Conservation (phyloP, 108 stramenopile genomes). For the Aurantiochytrium sp. region DNA sequence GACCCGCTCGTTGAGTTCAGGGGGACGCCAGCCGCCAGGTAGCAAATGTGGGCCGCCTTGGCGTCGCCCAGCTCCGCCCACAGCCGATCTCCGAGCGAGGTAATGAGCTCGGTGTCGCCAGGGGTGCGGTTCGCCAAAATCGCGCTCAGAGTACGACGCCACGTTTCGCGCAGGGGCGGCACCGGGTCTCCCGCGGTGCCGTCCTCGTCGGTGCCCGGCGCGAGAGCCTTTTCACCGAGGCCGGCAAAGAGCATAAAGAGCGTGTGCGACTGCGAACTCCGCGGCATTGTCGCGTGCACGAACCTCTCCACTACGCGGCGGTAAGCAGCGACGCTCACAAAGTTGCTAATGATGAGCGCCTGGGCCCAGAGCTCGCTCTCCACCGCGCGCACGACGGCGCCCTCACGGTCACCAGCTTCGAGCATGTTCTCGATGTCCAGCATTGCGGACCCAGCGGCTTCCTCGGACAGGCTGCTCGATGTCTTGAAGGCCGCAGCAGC, state of each 20-base stretch:
- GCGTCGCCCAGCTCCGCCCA: not conserved
- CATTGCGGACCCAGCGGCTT: not conserved
- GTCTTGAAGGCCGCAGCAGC: not conserved
- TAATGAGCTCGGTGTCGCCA: not conserved
- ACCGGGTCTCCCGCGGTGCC: not conserved
- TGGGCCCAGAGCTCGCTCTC: constrained; percentile 27
- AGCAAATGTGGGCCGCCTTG: not conserved
- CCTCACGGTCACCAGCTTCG: not conserved
- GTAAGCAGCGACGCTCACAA: constrained; percentile 6
- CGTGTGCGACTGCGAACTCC: not conserved
- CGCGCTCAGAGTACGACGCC: not conserved
- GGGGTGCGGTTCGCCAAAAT: constrained; percentile 21
- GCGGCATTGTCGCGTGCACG: not conserved
- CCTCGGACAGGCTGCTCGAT: not conserved
- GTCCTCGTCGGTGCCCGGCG: not conserved
- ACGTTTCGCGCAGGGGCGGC: not conserved
- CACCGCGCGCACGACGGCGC: not conserved
- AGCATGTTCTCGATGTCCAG: not conserved
- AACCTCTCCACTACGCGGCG: not conserved
- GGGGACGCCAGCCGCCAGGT: not conserved
- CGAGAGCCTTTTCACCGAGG: not conserved
- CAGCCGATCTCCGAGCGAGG: not conserved
- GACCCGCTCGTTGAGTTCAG: constrained; percentile 8
- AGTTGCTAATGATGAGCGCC: constrained; percentile 20
- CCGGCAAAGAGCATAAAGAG: not conserved